Evolutionary conservation across 148 eudicot genomes (phyloP).

Genomic region (Polygonum aviculare): DNA sequence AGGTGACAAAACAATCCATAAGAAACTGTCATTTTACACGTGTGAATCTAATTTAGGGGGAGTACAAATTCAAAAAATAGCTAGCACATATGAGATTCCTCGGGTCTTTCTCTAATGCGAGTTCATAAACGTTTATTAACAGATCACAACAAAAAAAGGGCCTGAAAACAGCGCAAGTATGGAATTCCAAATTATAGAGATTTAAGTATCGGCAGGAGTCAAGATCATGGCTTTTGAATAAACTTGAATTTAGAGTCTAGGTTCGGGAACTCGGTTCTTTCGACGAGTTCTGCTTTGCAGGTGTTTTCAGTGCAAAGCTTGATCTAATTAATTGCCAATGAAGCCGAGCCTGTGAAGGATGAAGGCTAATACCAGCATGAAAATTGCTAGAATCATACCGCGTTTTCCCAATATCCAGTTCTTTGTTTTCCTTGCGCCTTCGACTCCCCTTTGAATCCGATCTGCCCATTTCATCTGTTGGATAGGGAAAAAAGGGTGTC

Average conservation of each 20-base stretch:
- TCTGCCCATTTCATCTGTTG: conserved; percentile 95
- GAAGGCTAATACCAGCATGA: conserved; percentile 70
- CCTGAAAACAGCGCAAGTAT: neutral
- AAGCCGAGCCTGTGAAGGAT: conserved; percentile 79
- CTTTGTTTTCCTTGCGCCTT: conserved; percentile 73
- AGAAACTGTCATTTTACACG: neutral
- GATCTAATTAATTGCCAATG: conserved; percentile 50
- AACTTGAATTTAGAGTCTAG: neutral
- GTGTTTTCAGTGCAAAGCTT: neutral
- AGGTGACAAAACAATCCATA: neutral
- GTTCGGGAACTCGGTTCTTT: neutral
- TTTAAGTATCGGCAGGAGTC: neutral
- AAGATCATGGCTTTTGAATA: neutral
- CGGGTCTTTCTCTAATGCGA: neutral
- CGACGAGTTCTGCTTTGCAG: neutral
- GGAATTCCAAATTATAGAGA: neutral
- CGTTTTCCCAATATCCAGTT: conserved; percentile 83
- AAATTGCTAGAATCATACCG: conserved; percentile 74
- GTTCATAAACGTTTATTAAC: neutral
- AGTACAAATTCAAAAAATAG: neutral
- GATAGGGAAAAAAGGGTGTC: conserved; percentile 7
- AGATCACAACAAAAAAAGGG: neutral
- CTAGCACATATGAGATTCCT: neutral
- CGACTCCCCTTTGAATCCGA: conserved; percentile 72
- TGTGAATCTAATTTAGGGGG: neutral